phyloP scores from a whole-genome alignment of 805 yeast genomes.

The Lipomyces sp. region DNA sequence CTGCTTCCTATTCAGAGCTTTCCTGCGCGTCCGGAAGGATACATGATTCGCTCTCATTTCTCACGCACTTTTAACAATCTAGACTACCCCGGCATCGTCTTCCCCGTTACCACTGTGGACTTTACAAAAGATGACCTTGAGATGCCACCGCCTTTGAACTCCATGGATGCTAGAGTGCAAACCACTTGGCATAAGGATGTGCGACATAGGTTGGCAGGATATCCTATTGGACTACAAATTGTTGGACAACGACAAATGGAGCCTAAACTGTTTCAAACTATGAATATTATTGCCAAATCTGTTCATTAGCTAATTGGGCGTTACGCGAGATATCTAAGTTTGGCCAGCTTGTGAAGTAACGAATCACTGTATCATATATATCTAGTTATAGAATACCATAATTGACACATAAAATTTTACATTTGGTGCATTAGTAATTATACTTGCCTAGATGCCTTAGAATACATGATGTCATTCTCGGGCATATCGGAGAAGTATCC shows the following conservation, averaged over 20 bases:
- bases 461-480: too few relatives aligned
- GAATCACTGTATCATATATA: too few relatives aligned
- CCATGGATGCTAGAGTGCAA: constrained; percentile 23
- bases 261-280: constrained; percentile 29
- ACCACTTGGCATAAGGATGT: constrained; percentile 20
- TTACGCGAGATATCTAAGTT: too few relatives aligned
- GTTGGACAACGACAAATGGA: constrained; percentile 31
- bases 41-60: constrained; percentile 25
- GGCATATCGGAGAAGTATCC: too few relatives aligned
- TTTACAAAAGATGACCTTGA: constrained; percentile 21
- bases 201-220: constrained; percentile 19
- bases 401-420: too few relatives aligned
- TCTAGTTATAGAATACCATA: too few relatives aligned
- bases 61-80: constrained; percentile 25
- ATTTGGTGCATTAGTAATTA: too few relatives aligned
- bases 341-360: too few relatives aligned
- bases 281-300: constrained; percentile 16
- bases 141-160: constrained; percentile 22
- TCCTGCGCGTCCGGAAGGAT: constrained; percentile 28
- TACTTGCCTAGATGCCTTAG: too few relatives aligned
- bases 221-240: constrained; percentile 25
- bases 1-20: constrained; percentile 27
- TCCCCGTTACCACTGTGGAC: constrained; percentile 26
- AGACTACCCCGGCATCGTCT: constrained; percentile 26
- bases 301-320: too few relatives aligned